These are phyloP conservation scores for Parietaria judaica DNA, from an alignment of 306 rosid genomes.

Conservation along the genomic window DNA sequence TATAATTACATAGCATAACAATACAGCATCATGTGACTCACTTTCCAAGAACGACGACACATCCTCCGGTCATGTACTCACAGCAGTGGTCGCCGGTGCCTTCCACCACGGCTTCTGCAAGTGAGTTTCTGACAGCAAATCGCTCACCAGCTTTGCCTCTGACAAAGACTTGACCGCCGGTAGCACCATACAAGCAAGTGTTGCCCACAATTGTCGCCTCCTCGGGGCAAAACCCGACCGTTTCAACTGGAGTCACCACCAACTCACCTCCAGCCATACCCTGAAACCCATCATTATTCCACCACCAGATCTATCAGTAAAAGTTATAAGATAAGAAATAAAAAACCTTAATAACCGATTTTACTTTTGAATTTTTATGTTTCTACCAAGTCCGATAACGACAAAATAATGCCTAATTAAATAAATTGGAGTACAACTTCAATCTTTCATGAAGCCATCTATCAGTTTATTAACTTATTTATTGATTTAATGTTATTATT, in stretches of 20 bases:
- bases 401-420: no score
- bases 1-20: no score
- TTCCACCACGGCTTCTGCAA: slow-evolving; percentile 93
- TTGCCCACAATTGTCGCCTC: slow-evolving; percentile 96
- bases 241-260: slow-evolving; percentile 78
- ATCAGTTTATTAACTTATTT: background rate
- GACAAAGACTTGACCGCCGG: slow-evolving; percentile 91
- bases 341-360: background rate
- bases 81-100: slow-evolving; percentile 96
- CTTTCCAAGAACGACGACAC: slow-evolving; percentile 93
- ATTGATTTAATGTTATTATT: background rate
- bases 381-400: no score
- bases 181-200: slow-evolving; percentile 97
- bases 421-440: background rate
- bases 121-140: slow-evolving; percentile 98
- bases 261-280: slow-evolving; percentile 98
- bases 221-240: slow-evolving; percentile 76
- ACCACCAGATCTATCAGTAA: slow-evolving; percentile 19
- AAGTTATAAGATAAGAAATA: background rate
- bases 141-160: slow-evolving; percentile 97
- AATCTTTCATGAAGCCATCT: background rate
- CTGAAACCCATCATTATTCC: slow-evolving; percentile 33
- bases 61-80: slow-evolving; percentile 99
- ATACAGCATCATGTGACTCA: slow-evolving; percentile 30
- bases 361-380: no score